Evolutionary conservation across 495 filamentous ascomycete genomes (phyloP), one percentile per base, ranked within the genome.

Genomic region (Evansstolkia leycettana): DNA sequence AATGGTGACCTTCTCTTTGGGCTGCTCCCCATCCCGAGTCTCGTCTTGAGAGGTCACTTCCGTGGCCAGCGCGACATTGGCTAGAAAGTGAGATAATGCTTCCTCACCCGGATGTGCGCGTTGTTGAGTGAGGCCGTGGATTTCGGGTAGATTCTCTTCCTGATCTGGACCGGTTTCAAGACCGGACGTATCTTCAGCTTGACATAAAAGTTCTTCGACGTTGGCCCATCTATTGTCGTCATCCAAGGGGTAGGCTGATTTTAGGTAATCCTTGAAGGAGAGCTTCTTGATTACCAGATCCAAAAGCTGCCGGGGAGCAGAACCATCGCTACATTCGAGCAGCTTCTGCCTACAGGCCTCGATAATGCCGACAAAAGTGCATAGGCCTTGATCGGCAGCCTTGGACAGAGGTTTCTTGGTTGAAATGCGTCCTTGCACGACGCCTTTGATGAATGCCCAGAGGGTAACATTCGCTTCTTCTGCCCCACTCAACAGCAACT

Each of bases 221-320:
- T 95, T 99, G 14, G 81, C 82, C 92, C 88, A 96, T 50, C 84
- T 63, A 30, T 71, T 64, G 38, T 93, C 84, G 51, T 84, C 75
- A 37, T 94, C 87, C 12, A 84, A 67, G 0, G 76, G 70, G 48
- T 93, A 76, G 7, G 68, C 62, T 18, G 69, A 66, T 36, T 76
- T 68, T 2, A 98, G 69, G 43, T 82, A 83, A 5, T 73, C 71
- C 46, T 85, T 66, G 39, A 88, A 86, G 14, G 72, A 64, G 3
- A 92, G 63, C 42, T 80, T 81, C 27, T 77, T 73, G 17, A 92
- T 65, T 16, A 96, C 58, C 40, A 76, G 73, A 29, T 82, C 67
- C 14, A 95, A 72, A 14, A 95, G 57, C n/a, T 80, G 70, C 13
- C 77, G 63, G 2, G 89, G 67, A 0, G 73, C 69, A 14, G 68